Conservation (phyloP, 1,284 basidiomycete species). For the Boletus calvinii region DNA sequence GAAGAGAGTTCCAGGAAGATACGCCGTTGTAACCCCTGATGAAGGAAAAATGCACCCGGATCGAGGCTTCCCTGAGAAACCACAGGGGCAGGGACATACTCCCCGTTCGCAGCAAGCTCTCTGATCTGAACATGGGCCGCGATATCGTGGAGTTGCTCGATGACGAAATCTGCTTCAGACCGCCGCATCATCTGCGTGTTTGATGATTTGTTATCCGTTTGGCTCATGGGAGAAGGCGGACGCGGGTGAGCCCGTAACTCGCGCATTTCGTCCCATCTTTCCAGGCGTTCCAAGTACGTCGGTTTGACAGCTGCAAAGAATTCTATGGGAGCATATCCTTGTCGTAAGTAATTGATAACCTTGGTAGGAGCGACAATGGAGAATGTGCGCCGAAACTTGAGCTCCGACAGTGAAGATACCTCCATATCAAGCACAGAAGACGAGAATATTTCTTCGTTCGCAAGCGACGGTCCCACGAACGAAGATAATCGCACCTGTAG, state of each 20-base stretch:
- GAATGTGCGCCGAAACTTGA: slow-evolving; percentile 80
- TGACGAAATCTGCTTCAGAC: slow-evolving; percentile 90
- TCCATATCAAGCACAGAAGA: slow-evolving; percentile 77
- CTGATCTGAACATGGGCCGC: slow-evolving; percentile 84
- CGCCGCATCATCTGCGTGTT: slow-evolving; percentile 75
- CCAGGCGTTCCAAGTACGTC: slow-evolving; percentile 83
- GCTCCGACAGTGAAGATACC: slow-evolving; percentile 65
- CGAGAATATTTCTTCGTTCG: slow-evolving; percentile 80
- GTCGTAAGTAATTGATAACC: slow-evolving; percentile 68
- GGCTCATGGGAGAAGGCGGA: slow-evolving; percentile 34
- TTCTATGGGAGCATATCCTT: slow-evolving; percentile 81
- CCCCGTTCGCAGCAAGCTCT: slow-evolving; percentile 83
- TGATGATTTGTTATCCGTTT: slow-evolving; percentile 37
- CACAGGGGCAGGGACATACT: slow-evolving; percentile 84
- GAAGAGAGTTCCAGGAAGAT: slow-evolving; percentile 77
- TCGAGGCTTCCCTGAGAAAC: slow-evolving; percentile 76
- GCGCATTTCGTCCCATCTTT: slow-evolving; percentile 88
- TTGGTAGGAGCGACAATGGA: slow-evolving; percentile 74
- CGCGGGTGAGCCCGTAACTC: slow-evolving; percentile 53
- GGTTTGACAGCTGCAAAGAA: slow-evolving; percentile 82
- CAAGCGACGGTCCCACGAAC: slow-evolving; percentile 67
- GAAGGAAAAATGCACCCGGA: slow-evolving; percentile 84
- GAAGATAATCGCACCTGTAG: slow-evolving; percentile 82
- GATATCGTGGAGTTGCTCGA: slow-evolving; percentile 86
- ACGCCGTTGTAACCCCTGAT: slow-evolving; percentile 91